These are phyloP conservation scores for Vachellia pachyceras DNA, from an alignment of 306 rosid species.

Conservation along the genomic window DNA sequence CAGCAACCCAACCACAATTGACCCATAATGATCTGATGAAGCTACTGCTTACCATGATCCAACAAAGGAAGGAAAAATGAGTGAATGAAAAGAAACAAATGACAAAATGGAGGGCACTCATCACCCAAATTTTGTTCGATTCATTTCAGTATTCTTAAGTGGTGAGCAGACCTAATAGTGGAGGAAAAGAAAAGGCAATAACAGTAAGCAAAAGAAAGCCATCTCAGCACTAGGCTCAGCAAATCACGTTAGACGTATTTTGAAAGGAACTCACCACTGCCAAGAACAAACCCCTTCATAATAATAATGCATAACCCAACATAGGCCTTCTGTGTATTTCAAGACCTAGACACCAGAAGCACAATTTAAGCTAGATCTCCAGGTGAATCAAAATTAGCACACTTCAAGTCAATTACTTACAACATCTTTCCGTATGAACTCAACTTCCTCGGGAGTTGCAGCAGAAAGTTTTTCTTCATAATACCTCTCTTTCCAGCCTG, in stretches of 20 bases:
- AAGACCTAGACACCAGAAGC: constrained; percentile 61
- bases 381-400: constrained; percentile 32
- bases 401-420: constrained; percentile 58
- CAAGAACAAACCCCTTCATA: constrained; percentile 99
- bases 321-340: constrained; percentile 93
- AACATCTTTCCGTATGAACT: constrained; percentile 79
- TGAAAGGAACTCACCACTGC: constrained; percentile 76
- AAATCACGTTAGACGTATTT: neutral
- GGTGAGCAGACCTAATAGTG: neutral
- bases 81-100: no score
- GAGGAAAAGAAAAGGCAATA: neutral
- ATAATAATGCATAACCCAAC: constrained; percentile 98
- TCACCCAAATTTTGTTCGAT: neutral
- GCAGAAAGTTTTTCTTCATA: constrained; percentile 85
- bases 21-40: neutral
- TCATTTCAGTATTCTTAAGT: neutral
- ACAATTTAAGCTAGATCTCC: constrained; percentile 37
- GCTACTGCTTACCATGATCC: no score
- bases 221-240: constrained; percentile 20
- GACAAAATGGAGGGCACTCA: neutral
- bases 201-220: constrained; percentile 18
- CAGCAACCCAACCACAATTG: neutral
- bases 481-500: constrained; percentile 98
- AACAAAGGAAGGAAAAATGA: neutral
- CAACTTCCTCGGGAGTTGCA: constrained; percentile 87